phyloP scores from a whole-genome alignment of 345 rosid genomes.

The Noccaea bulbosa region DNA sequence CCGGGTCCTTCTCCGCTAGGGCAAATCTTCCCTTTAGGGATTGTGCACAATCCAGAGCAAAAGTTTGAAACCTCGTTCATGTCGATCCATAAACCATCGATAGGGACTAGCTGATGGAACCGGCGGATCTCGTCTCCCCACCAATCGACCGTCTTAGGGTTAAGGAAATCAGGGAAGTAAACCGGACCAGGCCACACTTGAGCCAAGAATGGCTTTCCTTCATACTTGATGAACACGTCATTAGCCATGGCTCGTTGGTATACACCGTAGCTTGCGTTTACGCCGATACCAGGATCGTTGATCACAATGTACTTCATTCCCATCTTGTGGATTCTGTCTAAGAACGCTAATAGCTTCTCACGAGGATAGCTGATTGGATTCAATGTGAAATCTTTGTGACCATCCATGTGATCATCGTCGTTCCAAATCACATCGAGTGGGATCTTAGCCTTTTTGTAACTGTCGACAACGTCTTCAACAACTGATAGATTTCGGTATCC shows the following conservation, averaged over 20 bases:
- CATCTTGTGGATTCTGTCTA: conserved; percentile 72
- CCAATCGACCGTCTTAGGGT: conserved; percentile 88
- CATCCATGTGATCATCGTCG: conserved; percentile 98
- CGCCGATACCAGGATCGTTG: conserved; percentile 78
- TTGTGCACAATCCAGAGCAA: conserved; percentile 76
- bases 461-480: conserved; percentile 90
- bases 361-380: conserved; percentile 70
- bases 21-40: conserved; percentile 68
- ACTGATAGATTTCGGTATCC: conserved; percentile 95
- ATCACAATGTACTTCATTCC: conserved; percentile 96
- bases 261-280: conserved; percentile 76
- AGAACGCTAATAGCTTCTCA: conserved; percentile 75
- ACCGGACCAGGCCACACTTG: conserved; percentile 99
- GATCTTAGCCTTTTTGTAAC: conserved; percentile 77
- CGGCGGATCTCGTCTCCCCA: conserved; percentile 92
- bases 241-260: conserved; percentile 78
- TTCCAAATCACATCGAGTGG: conserved; percentile 97
- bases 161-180: conserved; percentile 94
- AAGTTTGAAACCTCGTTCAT: conserved; percentile 98
- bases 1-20: conserved; percentile 91
- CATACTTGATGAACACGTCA: conserved; percentile 89
- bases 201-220: conserved; percentile 81
- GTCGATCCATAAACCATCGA: conserved; percentile 95
- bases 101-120: conserved; percentile 86
- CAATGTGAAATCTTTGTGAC: conserved; percentile 90